Evolutionary conservation across 1,284 basidiomycete genomes (phyloP).

Genomic region (Calocybe gambosa): DNA sequence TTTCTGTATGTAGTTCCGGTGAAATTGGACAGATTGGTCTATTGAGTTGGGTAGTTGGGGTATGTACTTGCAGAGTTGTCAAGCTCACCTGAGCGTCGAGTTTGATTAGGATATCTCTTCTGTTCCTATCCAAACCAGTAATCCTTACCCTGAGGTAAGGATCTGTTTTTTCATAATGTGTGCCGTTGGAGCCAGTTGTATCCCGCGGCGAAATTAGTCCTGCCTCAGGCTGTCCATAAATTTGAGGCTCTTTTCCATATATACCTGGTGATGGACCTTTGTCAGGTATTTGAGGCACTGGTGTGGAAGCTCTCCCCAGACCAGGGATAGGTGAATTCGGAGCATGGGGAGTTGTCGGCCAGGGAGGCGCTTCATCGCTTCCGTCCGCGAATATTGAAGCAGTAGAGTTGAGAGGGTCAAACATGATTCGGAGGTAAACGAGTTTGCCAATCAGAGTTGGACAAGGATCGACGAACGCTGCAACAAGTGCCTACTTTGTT

Average conservation of each 20-base stretch:
- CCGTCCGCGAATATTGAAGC: conserved; percentile 38
- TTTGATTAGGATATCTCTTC: conserved; percentile 85
- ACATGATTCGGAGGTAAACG: conserved; percentile 9
- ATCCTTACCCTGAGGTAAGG: conserved; percentile 85
- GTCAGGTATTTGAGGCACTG: conserved; percentile 39
- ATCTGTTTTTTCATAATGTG: conserved; percentile 64
- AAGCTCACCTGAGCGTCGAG: conserved; percentile 83
- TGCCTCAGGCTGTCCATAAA: conserved; percentile 76
- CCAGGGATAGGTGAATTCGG: conserved; percentile 47
- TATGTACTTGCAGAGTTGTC: not conserved
- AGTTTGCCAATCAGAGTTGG: not conserved
- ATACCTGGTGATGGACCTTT: conserved; percentile 46
- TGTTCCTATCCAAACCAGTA: conserved; percentile 85
- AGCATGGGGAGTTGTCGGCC: conserved; percentile 55
- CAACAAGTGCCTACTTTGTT: not conserved
- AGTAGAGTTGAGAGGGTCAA: conserved; percentile 48
- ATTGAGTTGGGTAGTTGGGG: conserved; percentile 11
- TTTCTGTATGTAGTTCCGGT: conserved; percentile 85
- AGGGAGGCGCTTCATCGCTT: conserved; percentile 39
- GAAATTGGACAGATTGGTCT: conserved; percentile 93
- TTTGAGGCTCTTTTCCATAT: conserved; percentile 73
- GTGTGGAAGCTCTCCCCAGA: conserved; percentile 40
- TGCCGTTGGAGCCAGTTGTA: conserved; percentile 58
- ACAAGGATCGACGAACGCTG: not conserved
- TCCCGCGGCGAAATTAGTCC: conserved; percentile 72